Evolutionary conservation across 768 basidiomycete species (phyloP), one percentile per base, ranked within the genome.

Genomic region (Infundibulicybe gibba): DNA sequence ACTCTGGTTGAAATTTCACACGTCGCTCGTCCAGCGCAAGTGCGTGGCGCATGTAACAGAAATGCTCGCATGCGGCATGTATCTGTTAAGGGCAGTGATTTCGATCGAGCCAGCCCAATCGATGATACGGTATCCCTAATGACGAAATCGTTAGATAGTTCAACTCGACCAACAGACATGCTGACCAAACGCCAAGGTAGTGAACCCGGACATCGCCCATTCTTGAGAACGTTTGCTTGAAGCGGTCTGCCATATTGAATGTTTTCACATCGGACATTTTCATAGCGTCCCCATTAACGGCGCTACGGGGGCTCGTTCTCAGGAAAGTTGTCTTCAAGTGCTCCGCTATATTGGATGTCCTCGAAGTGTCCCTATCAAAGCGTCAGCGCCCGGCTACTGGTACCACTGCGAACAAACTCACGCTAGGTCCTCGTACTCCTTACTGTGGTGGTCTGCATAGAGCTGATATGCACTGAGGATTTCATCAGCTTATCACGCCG

Each of bases 121-220:
- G 72, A 71, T 3, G 72, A 74, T 6, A 74, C 72, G 0, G 72
- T 72, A 32, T 74, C 72, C 72, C 72, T 74, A 41, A 21, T 9
- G 31, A 9, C 11, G 32, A 34, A 19, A 14, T 2, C 3, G 12
- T 17, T 12, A 40, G 47, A 2, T 14, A 39, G 12, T 30, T 35
- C n/a, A 38, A 16, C 31, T 15, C 10, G 6, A 19, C n/a, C 17
- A 19, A 38, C 14, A 10, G 17, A 14, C 17, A 25, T 20, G 37
- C 61, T 38, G 38, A 71, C 72, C 71, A 72, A 16, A 57, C 65
- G 5, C 71, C 71, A 5, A 74, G 54, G 39, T 74, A 73, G 51
- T 74, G 68, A 3, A 71, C 60, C 20, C 54, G 54, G 40, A 67
- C 60, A 10, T 56, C 37, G 8, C 25, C 8, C 14, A 20, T 25